A percentile compares a stretch with the other conserved stretches of the same genome.
These are phyloP conservation scores for Quercus alba DNA, from an alignment of 306 rosid species.

Conservation along the genomic window DNA sequence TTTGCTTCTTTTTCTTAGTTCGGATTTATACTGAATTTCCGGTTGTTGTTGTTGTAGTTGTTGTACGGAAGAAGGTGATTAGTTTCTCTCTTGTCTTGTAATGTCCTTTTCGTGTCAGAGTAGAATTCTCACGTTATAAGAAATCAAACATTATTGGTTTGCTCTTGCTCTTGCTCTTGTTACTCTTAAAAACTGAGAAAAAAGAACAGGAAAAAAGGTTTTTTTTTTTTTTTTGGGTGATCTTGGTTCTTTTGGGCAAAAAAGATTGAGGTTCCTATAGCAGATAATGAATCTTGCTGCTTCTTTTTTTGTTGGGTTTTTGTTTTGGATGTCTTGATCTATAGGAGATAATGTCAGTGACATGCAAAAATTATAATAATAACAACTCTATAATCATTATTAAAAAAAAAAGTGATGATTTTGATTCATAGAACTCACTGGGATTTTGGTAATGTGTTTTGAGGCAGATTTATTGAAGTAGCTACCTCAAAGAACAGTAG, in stretches of 20 bases:
- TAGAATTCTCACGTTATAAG: background rate
- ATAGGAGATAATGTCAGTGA: background rate
- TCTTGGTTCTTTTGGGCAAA: background rate
- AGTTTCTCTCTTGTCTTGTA: background rate
- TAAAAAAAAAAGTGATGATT: no score
- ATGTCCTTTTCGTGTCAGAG: background rate
- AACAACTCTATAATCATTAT: no score
- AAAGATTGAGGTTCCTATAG: background rate
- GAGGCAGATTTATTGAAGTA: constrained; percentile 23
- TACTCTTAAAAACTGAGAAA: background rate
- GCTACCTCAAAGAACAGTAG: constrained; percentile 9
- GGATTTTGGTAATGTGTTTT: constrained; percentile 14
- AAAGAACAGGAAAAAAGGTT: background rate
- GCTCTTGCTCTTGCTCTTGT: background rate
- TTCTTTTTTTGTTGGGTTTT: background rate
- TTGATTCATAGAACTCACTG: no score
- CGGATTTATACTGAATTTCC: background rate
- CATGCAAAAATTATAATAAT: no score
- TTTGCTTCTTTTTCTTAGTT: background rate
- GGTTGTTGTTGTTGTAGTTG: background rate
- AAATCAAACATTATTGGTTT: background rate
- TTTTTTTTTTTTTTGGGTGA: background rate
- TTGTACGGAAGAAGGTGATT: background rate
- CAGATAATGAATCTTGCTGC: background rate
- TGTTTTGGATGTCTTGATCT: background rate